Percentiles rank a stretch among this genome's conserved stretches.
phyloP scores from a whole-genome alignment of 768 basidiomycete genomes.

The Fomitopsis serialis region DNA sequence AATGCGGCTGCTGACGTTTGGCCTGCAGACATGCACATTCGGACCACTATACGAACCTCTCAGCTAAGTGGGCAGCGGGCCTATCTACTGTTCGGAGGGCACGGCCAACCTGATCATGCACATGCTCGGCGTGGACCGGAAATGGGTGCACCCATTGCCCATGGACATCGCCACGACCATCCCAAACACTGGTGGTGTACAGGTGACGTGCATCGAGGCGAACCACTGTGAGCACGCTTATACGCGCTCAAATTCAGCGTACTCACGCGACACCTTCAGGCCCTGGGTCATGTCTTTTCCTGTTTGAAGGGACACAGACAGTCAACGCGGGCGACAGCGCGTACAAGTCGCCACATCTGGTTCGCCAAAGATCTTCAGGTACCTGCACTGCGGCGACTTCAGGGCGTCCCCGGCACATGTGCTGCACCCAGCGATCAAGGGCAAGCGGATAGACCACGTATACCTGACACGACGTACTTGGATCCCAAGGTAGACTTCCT shows the following conservation, averaged over 20 bases:
- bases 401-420: slow-evolving; percentile 86
- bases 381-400: slow-evolving; percentile 95
- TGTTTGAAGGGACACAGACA: slow-evolving; percentile 91
- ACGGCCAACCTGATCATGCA: slow-evolving; percentile 91
- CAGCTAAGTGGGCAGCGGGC: slow-evolving; percentile 84
- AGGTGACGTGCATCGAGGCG: slow-evolving; percentile 92
- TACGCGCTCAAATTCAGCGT: background rate
- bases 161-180: slow-evolving; percentile 71
- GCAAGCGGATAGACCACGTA: slow-evolving; percentile 78
- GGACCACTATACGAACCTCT: slow-evolving; percentile 92
- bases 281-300: slow-evolving; percentile 91
- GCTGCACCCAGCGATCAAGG: slow-evolving; percentile 76
- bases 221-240: slow-evolving; percentile 71
- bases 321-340: slow-evolving; percentile 81
- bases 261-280: slow-evolving; percentile 20
- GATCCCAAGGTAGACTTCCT: slow-evolving; percentile 58
- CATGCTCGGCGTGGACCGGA: slow-evolving; percentile 82
- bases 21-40: slow-evolving; percentile 85
- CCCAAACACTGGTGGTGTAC: slow-evolving; percentile 80
- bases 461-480: slow-evolving; percentile 97
- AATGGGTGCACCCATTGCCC: slow-evolving; percentile 87
- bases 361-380: slow-evolving; percentile 66
- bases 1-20: background rate
- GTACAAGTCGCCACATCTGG: slow-evolving; percentile 66
- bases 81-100: slow-evolving; percentile 93